These are phyloP conservation scores for Penicillium psychrosexuale DNA, from an alignment of 2,329 filamentous ascomycete species.

Conservation along the genomic window DNA sequence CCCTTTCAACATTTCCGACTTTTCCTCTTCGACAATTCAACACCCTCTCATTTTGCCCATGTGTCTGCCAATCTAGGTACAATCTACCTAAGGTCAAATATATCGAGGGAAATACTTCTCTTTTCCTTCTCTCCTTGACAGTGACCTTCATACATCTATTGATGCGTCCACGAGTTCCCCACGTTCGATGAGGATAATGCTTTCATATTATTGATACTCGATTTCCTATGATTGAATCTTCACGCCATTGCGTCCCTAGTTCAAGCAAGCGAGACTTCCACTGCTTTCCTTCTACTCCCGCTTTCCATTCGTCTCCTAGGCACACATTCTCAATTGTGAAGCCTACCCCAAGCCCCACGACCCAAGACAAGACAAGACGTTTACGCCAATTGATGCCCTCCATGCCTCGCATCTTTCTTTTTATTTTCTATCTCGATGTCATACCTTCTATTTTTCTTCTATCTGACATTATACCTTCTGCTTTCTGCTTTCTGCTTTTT, in stretches of 20 bases:
- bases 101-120: background rate
- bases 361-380: slow-evolving; percentile 9
- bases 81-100: background rate
- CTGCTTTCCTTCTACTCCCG: background rate
- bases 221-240: background rate
- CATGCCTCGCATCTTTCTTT: slow-evolving; percentile 5
- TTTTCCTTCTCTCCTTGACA: background rate
- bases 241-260: background rate
- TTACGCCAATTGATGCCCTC: slow-evolving; percentile 14
- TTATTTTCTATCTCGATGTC: background rate
- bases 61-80: background rate
- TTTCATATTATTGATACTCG: slow-evolving; percentile 4
- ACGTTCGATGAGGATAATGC: slow-evolving; percentile 19
- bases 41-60: background rate
- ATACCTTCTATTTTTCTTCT: no score
- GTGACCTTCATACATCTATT: slow-evolving; percentile 1
- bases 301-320: background rate
- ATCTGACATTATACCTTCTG: no score
- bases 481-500: background rate
- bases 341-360: slow-evolving; percentile 1
- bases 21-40: background rate
- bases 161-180: slow-evolving; percentile 20
- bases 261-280: background rate
- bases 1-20: background rate
- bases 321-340: slow-evolving; percentile 5